A percentile compares a stretch with the other conserved stretches of the same genome.
Evolutionary conservation across 495 filamentous ascomycete species (phyloP).

Genomic region (Xylaria curta): DNA sequence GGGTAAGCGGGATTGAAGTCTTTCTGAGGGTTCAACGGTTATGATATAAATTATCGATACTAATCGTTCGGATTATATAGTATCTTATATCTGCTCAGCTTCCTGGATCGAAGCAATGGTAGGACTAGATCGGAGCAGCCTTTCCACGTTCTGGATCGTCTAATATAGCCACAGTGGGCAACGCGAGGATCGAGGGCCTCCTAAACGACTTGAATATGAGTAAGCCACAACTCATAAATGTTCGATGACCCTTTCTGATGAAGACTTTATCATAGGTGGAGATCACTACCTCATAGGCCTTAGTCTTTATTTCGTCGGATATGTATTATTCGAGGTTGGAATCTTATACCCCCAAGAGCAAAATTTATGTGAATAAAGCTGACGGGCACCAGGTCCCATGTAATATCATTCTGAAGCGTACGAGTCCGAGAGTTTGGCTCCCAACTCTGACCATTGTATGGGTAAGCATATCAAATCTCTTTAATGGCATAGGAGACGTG

Average conservation of each 20-base stretch:
- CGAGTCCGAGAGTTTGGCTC: slow-evolving; percentile 67
- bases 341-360: no score
- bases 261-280: slow-evolving; percentile 47
- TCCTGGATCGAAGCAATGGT: slow-evolving; percentile 79
- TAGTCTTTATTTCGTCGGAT: slow-evolving; percentile 79
- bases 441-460: slow-evolving; percentile 50
- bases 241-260: not conserved
- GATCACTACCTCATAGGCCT: slow-evolving; percentile 75
- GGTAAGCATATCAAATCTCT: slow-evolving; percentile 19
- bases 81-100: slow-evolving; percentile 73
- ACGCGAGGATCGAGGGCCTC: slow-evolving; percentile 67
- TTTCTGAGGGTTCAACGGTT: not conserved
- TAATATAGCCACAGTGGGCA: slow-evolving; percentile 42
- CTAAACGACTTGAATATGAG: slow-evolving; percentile 67
- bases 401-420: slow-evolving; percentile 75
- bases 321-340: slow-evolving; percentile 67
- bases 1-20: slow-evolving; percentile 39
- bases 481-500: not conserved
- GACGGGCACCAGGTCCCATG: slow-evolving; percentile 61
- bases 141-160: not conserved
- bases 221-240: slow-evolving; percentile 13
- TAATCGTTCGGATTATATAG: slow-evolving; percentile 1
- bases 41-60: not conserved
- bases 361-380: not conserved
- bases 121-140: not conserved